Conservation (phyloP, 2,329 filamentous ascomycete species). For the Botrytis fragariae region DNA sequence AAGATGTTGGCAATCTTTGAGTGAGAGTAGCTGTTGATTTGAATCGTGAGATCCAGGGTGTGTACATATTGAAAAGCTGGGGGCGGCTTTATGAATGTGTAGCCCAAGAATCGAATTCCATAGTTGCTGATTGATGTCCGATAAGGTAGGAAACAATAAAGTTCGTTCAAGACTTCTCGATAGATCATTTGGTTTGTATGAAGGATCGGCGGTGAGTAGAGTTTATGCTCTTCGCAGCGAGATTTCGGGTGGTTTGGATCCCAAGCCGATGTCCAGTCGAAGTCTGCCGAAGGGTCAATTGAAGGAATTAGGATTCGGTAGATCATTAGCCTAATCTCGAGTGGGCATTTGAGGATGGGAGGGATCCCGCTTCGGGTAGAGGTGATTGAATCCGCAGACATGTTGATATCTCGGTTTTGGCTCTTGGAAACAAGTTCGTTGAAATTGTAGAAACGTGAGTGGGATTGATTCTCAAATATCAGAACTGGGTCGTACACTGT, state of each 20-base stretch:
- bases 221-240: slow-evolving; percentile 15
- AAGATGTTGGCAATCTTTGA: slow-evolving; percentile 17
- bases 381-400: not conserved
- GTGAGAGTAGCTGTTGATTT: slow-evolving; percentile 21
- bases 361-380: slow-evolving; percentile 8
- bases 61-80: slow-evolving; percentile 17
- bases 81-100: slow-evolving; percentile 18
- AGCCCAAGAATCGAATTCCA: slow-evolving; percentile 20
- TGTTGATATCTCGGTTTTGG: slow-evolving; percentile 4
- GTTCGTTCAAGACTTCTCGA: slow-evolving; percentile 20
- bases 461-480: slow-evolving; percentile 8
- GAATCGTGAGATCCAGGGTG: slow-evolving; percentile 19
- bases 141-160: slow-evolving; percentile 20
- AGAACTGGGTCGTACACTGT: not conserved
- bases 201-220: slow-evolving; percentile 19
- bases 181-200: slow-evolving; percentile 18
- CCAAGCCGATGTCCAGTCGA: slow-evolving; percentile 18
- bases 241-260: slow-evolving; percentile 17
- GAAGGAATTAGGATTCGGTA: slow-evolving; percentile 18
- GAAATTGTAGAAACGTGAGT: not conserved
- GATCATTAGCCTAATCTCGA: slow-evolving; percentile 20
- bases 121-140: slow-evolving; percentile 17
- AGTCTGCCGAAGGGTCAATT: slow-evolving; percentile 16
- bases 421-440: not conserved
- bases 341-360: slow-evolving; percentile 18